These are phyloP conservation scores for Kazachstania sp. DNA, from an alignment of 1,139 yeast species.

Conservation along the genomic window DNA sequence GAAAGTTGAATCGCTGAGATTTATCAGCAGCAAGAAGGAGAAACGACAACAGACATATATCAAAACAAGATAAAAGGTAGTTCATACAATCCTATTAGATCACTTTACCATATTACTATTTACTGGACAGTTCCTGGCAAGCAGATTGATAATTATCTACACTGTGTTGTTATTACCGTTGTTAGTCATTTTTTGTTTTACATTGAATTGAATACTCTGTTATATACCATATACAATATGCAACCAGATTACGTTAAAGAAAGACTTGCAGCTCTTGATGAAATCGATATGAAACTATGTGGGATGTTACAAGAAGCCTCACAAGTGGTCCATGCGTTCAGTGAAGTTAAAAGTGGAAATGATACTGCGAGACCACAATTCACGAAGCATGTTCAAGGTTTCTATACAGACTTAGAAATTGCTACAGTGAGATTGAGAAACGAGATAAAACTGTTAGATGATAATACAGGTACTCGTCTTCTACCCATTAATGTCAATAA, in stretches of 20 bases:
- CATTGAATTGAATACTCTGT: background rate
- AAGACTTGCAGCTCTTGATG: conserved; percentile 33
- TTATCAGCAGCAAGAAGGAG: no score
- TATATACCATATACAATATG: conserved; percentile 7
- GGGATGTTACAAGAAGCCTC: conserved; percentile 35
- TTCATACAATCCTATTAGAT: no score
- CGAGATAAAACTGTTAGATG: conserved; percentile 27
- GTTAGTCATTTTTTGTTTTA: no score
- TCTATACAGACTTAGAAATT: conserved; percentile 20
- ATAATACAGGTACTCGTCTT: conserved; percentile 25
- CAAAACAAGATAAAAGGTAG: no score
- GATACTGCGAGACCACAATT: conserved; percentile 24
- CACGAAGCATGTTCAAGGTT: conserved; percentile 22
- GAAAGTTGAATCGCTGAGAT: no score
- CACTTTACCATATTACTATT: no score
- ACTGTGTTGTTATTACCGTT: no score
- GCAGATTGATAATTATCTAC: no score
- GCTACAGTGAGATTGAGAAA: conserved; percentile 19
- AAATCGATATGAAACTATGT: conserved; percentile 35
- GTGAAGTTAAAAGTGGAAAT: conserved; percentile 27
- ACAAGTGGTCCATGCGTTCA: conserved; percentile 32
- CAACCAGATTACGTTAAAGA: conserved; percentile 33
- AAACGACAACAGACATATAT: no score
- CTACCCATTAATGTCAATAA: conserved; percentile 27
- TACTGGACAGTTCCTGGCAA: no score